A percentile compares a stretch with the other conserved stretches of the same genome.
Evolutionary conservation across 768 basidiomycete genomes (phyloP).

Genomic region (Termitomyces sp.): DNA sequence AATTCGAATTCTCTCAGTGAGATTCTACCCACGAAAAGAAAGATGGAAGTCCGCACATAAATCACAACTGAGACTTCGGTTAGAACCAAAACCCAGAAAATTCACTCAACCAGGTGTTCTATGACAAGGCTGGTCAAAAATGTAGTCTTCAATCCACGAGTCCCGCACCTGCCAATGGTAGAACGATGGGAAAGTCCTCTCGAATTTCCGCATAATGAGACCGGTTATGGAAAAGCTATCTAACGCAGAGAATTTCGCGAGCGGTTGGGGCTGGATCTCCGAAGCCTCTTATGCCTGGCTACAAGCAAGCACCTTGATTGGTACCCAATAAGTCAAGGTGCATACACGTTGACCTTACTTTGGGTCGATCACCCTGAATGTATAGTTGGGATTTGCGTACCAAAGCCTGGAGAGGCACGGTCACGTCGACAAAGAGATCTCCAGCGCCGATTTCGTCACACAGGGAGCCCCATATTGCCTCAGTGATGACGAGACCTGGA

Average conservation of each 20-base stretch:
- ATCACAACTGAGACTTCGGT: background rate
- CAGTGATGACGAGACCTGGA: conserved; percentile 69
- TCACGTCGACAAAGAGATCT: conserved; percentile 68
- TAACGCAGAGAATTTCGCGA: conserved; percentile 62
- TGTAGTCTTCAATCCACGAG: background rate
- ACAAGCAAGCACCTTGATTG: conserved; percentile 5
- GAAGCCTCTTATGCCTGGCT: conserved; percentile 83
- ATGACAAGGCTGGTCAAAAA: background rate
- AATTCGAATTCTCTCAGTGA: background rate
- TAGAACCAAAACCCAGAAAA: no score
- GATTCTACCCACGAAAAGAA: background rate
- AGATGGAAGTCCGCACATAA: background rate
- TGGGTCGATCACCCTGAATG: conserved; percentile 69
- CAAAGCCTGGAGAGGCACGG: conserved; percentile 74
- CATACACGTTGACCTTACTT: conserved; percentile 39
- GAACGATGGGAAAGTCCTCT: conserved; percentile 61
- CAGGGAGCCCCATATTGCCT: conserved; percentile 65
- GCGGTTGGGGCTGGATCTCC: conserved; percentile 77
- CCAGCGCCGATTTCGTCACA: conserved; percentile 43
- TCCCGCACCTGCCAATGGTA: conserved; percentile 67
- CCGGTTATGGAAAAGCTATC: conserved; percentile 71
- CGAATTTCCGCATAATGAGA: conserved; percentile 75
- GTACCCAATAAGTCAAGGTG: background rate
- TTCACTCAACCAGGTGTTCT: conserved; percentile 18
- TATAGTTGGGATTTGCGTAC: conserved; percentile 74